Base-by-base conservation (phyloP, 2,329 filamentous ascomycete species). In the Aspergillus vadensis region DNA sequence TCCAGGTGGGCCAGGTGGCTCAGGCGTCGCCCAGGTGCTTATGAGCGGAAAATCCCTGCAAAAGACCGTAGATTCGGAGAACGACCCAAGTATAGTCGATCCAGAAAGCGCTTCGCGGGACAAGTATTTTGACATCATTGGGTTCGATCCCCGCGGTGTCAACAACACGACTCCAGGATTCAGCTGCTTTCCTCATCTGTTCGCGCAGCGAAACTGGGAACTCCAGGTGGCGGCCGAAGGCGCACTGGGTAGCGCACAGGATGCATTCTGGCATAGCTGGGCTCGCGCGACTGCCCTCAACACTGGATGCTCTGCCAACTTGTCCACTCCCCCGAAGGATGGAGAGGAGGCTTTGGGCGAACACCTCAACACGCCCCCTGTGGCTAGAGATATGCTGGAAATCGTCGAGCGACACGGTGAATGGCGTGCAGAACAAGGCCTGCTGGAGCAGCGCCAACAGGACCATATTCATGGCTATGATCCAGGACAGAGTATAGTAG, bases 121-220 rank as follows among this genome's bases (percentile, higher is more conserved):
- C 25, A 68, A 64, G 38, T 76, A 73, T 38, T 81, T 76, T 60
- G 77, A 80, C 39, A 73, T 81, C 17, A 75, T 81, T 38, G 77
- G 78, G 0, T 79, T 81, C 27, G 79, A 81, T 50, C 78, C 79
- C 0, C 74, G 79, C 0, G 79, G 78, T 0, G 76, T 80, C 2
- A 78, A 78, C 19, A 70, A 74, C 10, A 81, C 79, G 4, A 76
- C 71, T 0, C 76, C 75, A 0, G 70, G 72, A 0, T 70, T 81
- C 14, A 73, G 69, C 21, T 81, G 79, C 59, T 80, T 81, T 23
- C 74, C 75, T 0, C 64, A 72, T 53, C 49, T 67, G 0, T 67
- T 67, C 6, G 67, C 72, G 0, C 70, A 72, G 55, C 63, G 62
- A 5, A 70, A 70, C 15, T 78, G 76, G 69, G 69, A 74, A 32